Evolutionary conservation across 305 asterid species (phyloP), one percentile per base, ranked within the genome.

Genomic region (Fraxinus nigra): DNA sequence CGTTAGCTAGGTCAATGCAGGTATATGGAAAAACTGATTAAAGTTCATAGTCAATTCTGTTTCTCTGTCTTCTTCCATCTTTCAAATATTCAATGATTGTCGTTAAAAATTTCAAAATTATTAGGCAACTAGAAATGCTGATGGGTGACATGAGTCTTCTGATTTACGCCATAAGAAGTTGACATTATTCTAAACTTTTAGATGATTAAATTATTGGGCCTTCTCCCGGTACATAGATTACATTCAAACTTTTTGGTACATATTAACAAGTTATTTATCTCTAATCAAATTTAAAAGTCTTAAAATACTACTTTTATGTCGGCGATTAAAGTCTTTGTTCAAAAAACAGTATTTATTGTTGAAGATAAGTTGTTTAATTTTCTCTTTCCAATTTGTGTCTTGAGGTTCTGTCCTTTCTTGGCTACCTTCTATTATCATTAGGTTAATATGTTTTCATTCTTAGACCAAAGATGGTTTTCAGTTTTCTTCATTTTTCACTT

Each of bases 1-100:
- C 79, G 81, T 72, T 88, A 73, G 86, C 87, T 38, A 82, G 84
- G 85, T 88, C 89, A 73, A 84, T 88, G 89, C 91, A 89, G 94
- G 92, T 90, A 89, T 26, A 32, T 75, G 37, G 61, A 30, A 78
- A 67, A 69, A 43, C 24, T 38, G 67, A 75, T 69, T 30, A 28
- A 70, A 37, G n/a, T 38, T 46, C 61, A 79, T 26, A 18, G 14
- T 13, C 32, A 61, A 8, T 26, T 37, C 73, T 22, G 48, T 78
- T 20, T 34, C n/a, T 28, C 73, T 18, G 9, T 22, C 30, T 46
- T 54, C 61, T 16, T 78, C 34, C 59, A 34, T 84, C 51, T 61
- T 22, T 32, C 32, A 22, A 33, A 48, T 22, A 54, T 35, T 46
- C 4, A n/a, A 22, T 40, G 26, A 34, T 70, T 72, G 72, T 16